Base-by-base conservation (phyloP, 1,139 yeast genomes). In the Candida glucosophila region DNA sequence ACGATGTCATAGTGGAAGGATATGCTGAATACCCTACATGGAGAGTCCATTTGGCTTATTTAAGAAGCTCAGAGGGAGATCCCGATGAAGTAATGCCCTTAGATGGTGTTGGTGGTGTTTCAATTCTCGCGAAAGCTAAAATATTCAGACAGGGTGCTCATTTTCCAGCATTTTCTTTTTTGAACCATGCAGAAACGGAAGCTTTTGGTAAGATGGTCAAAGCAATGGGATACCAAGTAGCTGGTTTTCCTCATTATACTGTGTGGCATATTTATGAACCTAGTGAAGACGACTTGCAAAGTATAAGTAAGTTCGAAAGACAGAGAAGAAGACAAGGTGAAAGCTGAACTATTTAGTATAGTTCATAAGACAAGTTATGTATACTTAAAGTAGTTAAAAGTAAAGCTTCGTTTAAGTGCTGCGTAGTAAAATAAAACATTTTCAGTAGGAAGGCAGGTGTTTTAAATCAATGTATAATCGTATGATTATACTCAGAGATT, bases 21-120 rank as follows among this genome's bases (percentile, higher is more conserved):
- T 85, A 85, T 51, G 85, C 85, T 0, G 93, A 83, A 47, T 83
- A 78, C 46, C 86, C 90, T 6, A 85, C 95, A 0, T 83, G 88
- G 77, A 67, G 95, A 52, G 80, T 75, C 3, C 93, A 82, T 55
- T 60, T 83, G 43, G 92, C 88, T 0, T 77, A 80, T 40, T 60
- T 75, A 23, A 67, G 94, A 37, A 76, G 77, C 37, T 55, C 71
- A 5, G 49, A 67, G 21, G 90, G 88, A 9, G 57, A 77, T 44
- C 75, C 72, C 5, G 54, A 74, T 36, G 86, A 77, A 37, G 63
- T 78, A 14, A 57, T 83, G 20, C 83, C 77, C 33, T 54, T 85
- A 30, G 95, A 85, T 49, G 95, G 95, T 32, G 82, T 85, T 31
- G 95, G 95, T 12, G 95, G 95, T 21, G 95, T 85, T 20, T 79